Percentiles rank a stretch among this genome's conserved stretches.
Conservation (phyloP, 192 early-diverging fungal genomes). For the Diversispora eburnea region DNA sequence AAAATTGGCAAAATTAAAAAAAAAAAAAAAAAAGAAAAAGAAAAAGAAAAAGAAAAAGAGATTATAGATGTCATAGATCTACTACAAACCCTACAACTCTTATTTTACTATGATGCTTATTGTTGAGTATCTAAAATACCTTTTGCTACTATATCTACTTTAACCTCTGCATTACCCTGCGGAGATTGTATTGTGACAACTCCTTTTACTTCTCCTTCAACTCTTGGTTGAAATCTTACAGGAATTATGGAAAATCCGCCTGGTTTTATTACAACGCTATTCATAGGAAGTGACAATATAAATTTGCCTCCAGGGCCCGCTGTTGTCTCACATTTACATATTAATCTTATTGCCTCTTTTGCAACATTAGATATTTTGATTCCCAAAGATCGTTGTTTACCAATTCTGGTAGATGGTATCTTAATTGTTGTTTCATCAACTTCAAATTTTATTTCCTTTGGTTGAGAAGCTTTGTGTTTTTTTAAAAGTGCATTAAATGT, state of each 20-base stretch:
- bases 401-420: slow-evolving; percentile 12
- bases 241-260: slow-evolving; percentile 3
- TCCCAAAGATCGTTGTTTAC: slow-evolving; percentile 3
- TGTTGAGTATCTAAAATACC: slow-evolving; percentile 1
- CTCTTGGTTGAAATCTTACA: slow-evolving; percentile 16
- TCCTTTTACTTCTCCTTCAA: slow-evolving; percentile 4
- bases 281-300: slow-evolving; percentile 19
- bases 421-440: background rate
- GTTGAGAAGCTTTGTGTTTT: slow-evolving; percentile 3
- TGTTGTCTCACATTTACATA: slow-evolving; percentile 16
- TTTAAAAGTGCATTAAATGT: slow-evolving; percentile 8
- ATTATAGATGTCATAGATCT: too few relatives aligned
- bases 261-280: slow-evolving; percentile 14
- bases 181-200: slow-evolving; percentile 13
- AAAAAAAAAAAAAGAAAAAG: too few relatives aligned
- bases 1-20: too few relatives aligned
- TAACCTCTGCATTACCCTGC: background rate
- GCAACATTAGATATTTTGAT: slow-evolving; percentile 15
- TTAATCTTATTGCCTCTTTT: slow-evolving; percentile 12
- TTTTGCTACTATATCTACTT: slow-evolving; percentile 11
- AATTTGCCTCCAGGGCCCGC: slow-evolving; percentile 2
- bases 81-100: too few relatives aligned
- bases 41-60: too few relatives aligned
- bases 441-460: slow-evolving; percentile 20
- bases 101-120: background rate